Conservation (phyloP, 768 basidiomycete species). For the Pleurotus eryngii region DNA sequence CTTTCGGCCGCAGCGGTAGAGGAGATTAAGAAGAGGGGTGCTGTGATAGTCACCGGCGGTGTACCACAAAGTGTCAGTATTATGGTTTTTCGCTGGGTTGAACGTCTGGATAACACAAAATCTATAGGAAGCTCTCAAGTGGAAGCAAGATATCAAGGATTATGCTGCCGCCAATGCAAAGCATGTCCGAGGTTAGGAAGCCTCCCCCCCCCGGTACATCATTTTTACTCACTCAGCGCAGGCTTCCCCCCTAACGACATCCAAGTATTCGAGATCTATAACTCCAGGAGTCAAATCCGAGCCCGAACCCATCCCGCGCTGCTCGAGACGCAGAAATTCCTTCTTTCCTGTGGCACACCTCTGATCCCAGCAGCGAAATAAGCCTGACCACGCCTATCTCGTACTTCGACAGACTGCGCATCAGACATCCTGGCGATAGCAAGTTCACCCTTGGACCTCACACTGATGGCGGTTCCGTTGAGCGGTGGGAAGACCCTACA, state of each 20-base stretch:
- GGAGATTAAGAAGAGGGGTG: slow-evolving; percentile 48
- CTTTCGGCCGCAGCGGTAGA: slow-evolving; percentile 41
- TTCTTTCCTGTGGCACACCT: slow-evolving; percentile 61
- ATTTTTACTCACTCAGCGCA: slow-evolving; percentile 17
- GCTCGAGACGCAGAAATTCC: slow-evolving; percentile 51
- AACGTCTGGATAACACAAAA: background rate
- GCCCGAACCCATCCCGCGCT: slow-evolving; percentile 66
- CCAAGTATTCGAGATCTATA: slow-evolving; percentile 75
- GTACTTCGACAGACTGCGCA: slow-evolving; percentile 75
- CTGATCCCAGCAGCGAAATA: slow-evolving; percentile 38
- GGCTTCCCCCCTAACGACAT: slow-evolving; percentile 67
- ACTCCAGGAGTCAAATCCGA: slow-evolving; percentile 56
- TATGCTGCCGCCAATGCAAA: slow-evolving; percentile 49
- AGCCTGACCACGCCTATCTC: slow-evolving; percentile 58
- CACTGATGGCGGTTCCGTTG: slow-evolving; percentile 46
- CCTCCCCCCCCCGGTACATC: background rate
- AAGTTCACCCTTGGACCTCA: slow-evolving; percentile 68
- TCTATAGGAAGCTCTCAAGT: slow-evolving; percentile 50
- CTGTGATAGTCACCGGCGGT: slow-evolving; percentile 54
- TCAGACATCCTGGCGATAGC: slow-evolving; percentile 67
- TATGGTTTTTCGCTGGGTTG: slow-evolving; percentile 12
- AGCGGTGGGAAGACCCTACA: slow-evolving; percentile 53
- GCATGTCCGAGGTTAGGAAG: slow-evolving; percentile 43
- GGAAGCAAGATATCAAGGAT: slow-evolving; percentile 53
- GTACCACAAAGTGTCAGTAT: slow-evolving; percentile 46